Base-by-base conservation (phyloP, 306 rosid genomes). In the Citrullus amarus region DNA sequence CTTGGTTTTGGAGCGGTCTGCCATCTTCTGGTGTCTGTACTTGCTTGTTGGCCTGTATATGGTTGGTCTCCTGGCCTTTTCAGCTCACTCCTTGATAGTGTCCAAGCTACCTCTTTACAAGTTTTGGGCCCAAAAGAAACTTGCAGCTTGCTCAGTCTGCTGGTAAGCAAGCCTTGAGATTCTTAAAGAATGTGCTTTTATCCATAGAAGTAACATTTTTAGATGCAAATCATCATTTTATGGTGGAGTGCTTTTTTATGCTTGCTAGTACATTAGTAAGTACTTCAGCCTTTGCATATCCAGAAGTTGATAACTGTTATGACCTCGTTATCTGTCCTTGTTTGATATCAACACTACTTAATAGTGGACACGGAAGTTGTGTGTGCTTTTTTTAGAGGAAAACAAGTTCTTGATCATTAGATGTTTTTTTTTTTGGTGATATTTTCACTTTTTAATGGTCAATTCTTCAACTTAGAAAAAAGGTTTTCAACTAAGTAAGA, bases 41-140 rank as follows among this genome's bases (percentile, higher is more conserved):
- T 95, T 84, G 92, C 99, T 78, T 92, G 90, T 86, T 95, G 99
- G 99, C 97, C 99, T 30, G 87, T 91, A 39, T 80, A 87, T 87
- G 97, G 99, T 38, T 95, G 99, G 99, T 88, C 88, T 89, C 99
- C 97, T 55, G 92, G 93, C 60, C 97, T 95, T 83, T 92, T 92
- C 87, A 86, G 90, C 84, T 88, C 97, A 53, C 91, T 95, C 69
- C 90, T 95, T 83, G 84, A 90, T 78, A 95, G 90, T 20, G 89
- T 84, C 79, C 93, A 87, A 79, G 85, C 96, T 67, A 83, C 93
- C 84, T 90, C 97, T 28, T 55, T 88, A 75, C 87, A 92, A 87
- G 85, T 96, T 78, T 86, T 92, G 80, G 99, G 99, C 83, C 97
- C 97, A 65, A 95, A 92, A 84, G 97, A 95, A 88, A 92, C 99